These are phyloP conservation scores for Pichia heedii DNA, from an alignment of 805 yeast species.

Conservation along the genomic window DNA sequence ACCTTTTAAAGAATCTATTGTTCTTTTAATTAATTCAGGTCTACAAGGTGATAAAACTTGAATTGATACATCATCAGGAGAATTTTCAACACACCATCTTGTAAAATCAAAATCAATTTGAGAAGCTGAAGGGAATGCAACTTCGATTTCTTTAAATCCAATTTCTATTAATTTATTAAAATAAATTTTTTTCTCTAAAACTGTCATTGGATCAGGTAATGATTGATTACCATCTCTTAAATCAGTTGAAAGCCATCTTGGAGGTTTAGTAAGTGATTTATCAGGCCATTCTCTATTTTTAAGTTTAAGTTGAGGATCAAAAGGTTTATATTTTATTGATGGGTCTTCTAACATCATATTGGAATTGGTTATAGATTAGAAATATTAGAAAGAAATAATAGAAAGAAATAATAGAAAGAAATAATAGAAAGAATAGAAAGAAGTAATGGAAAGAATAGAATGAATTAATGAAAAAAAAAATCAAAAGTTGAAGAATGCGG, in stretches of 20 bases:
- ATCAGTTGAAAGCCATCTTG: constrained; percentile 79
- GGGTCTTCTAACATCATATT: constrained; percentile 45
- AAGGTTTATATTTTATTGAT: constrained; percentile 50
- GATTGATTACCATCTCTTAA: constrained; percentile 81
- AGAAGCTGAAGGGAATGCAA: constrained; percentile 73
- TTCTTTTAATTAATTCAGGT: constrained; percentile 60
- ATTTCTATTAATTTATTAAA: constrained; percentile 59
- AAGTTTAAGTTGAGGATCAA: constrained; percentile 41
- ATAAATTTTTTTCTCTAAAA: constrained; percentile 65
- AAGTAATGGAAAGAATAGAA: neutral
- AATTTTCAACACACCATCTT: constrained; percentile 59
- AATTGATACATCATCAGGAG: constrained; percentile 68
- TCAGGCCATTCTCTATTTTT: constrained; percentile 68
- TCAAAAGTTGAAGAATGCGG: neutral
- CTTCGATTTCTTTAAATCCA: constrained; percentile 80
- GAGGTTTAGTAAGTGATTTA: constrained; percentile 48
- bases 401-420: neutral
- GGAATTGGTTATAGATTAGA: neutral
- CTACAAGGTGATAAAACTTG: constrained; percentile 75
- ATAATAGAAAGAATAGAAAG: neutral
- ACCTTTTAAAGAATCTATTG: constrained; percentile 64
- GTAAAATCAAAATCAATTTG: constrained; percentile 79
- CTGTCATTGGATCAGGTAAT: constrained; percentile 79
- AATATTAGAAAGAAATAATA: neutral
- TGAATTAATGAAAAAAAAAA: neutral